Conservation (phyloP, 805 yeast genomes). For the Lipomyces chichibuensis region DNA sequence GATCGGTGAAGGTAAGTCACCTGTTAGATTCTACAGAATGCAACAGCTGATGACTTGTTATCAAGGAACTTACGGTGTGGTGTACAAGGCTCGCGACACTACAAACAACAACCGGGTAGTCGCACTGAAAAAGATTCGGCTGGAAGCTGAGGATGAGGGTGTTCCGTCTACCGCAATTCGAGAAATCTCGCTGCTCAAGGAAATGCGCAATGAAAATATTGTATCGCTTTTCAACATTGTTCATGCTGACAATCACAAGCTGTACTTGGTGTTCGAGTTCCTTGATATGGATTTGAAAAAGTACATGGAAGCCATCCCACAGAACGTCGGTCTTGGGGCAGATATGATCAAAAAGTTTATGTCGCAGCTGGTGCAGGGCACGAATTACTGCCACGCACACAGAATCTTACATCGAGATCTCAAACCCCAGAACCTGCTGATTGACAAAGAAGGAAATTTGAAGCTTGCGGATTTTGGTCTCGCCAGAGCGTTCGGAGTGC, state of each 20-base stretch:
- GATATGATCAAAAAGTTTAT: constrained; percentile 90
- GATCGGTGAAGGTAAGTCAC: constrained; percentile 85
- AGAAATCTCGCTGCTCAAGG: constrained; percentile 92
- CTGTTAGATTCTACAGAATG: neutral
- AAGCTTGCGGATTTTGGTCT: constrained; percentile 91
- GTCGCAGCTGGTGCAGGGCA: constrained; percentile 89
- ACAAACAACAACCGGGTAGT: constrained; percentile 91
- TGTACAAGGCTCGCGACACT: constrained; percentile 90
- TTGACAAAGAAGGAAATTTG: constrained; percentile 92
- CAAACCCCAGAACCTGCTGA: constrained; percentile 93
- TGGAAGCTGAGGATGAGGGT: constrained; percentile 97
- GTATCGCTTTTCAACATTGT: constrained; percentile 91
- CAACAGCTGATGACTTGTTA: neutral
- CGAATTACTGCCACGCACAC: constrained; percentile 91
- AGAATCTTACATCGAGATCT: constrained; percentile 93
- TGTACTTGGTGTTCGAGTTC: constrained; percentile 90
- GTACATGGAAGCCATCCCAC: constrained; percentile 94
- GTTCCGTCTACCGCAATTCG: constrained; percentile 98
- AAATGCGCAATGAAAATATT: constrained; percentile 89
- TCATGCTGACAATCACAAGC: constrained; percentile 89
- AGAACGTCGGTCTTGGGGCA: constrained; percentile 85
- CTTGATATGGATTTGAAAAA: constrained; percentile 92
- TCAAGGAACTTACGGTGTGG: constrained; percentile 91
- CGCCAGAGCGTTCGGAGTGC: constrained; percentile 97
- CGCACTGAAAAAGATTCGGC: constrained; percentile 90